Evolutionary conservation across 495 filamentous ascomycete genomes (phyloP), one percentile per base, ranked within the genome.

Genomic region (Geopyxis carbonaria): DNA sequence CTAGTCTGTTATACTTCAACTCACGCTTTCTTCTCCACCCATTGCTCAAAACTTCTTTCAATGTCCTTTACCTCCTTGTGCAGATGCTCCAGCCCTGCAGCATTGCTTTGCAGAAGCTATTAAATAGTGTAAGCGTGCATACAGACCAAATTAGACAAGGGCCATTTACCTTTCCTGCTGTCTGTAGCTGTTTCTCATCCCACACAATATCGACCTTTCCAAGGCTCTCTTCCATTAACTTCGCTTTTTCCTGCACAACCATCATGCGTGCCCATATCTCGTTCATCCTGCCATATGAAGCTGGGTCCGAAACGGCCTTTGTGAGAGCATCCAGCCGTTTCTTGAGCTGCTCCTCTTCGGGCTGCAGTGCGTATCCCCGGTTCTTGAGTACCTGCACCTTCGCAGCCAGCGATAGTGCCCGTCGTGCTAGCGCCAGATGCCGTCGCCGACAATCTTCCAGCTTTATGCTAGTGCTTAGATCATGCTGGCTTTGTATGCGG

Each of bases 251-350:
- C 47, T 81, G 65, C 24, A 94, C 72, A 19, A 76, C 76, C 39
- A 92, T 71, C 69, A 99, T 78, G 22, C 91, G 66, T 24, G 89
- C 91, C 89, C 89, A 99, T 34, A 99, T 79, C 63, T 99, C 89
- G 59, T 99, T 89, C 37, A 74, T 74, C 40, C 85, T 64, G 3
- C 84, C 86, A 35, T 67, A 76, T 31, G 93, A 64, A 13, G 75
- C 76, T 2, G 91, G 87, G 60, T 99, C 91, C 39, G 78, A 76
- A 11, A 87, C 70, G 13, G 59, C 61, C 46, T 70, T 72, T 53
- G 93, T 82, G 45, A 99, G 66, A 33, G 64, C 60, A 31, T 73
- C 52, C 22, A 99, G 65, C 59, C 89, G 85, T 59, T 80, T 79
- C 66, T 79, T 82, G 40, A 99, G 59, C 46, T 79, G 75, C 57